Base-by-base conservation (phyloP, 768 basidiomycete genomes). In the Lentinula lateritia region DNA sequence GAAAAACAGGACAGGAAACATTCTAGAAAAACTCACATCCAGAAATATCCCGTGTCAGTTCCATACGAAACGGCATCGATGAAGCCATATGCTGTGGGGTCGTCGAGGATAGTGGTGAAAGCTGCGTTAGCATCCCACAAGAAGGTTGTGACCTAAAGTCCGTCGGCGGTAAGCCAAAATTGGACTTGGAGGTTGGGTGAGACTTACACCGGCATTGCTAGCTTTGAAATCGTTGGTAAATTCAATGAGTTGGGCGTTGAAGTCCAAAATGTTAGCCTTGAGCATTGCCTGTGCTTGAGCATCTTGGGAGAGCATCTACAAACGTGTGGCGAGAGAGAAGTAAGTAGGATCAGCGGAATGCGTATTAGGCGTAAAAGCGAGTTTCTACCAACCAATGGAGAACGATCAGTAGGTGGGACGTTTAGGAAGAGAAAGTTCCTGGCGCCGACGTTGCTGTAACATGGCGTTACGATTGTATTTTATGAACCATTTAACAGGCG, bases 371-470 rank as follows among this genome's bases (percentile, higher is more conserved):
- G 28, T 28, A 4, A 28, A 28, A 28, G 28, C 28, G 3, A 28
- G 28, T 28, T 28, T 28, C 28, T 2, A 28, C 28, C 28, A 28
- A 81, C 81, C 64, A 77, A 60, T 2, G 80, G 81, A 6, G 80
- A 72, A 36, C 76, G 72, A 53, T 80, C 65, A 20, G 72, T 66
- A 1, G 79, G 78, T 5, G 81, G 81, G 8, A 82, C 78, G 45
- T 75, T 80, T 68, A 80, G 65, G 69, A 82, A 81, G 10, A 82
- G 64, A 69, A 82, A 82, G 67, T 80, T 83, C 41, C 86, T 75
- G 7, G 80, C 87, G 16, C 87, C 87, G 32, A 70, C 78, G 43
- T 75, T 72, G 73, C 81, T 83, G 54, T 13, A 2, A 32, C 7
- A 9, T 15, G 6, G 7, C 6, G 2, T 32, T 18, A 23, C 4